Evolutionary conservation across 2,329 filamentous ascomycete species (phyloP).

Genomic region (Pseudogymnoascus sp.): DNA sequence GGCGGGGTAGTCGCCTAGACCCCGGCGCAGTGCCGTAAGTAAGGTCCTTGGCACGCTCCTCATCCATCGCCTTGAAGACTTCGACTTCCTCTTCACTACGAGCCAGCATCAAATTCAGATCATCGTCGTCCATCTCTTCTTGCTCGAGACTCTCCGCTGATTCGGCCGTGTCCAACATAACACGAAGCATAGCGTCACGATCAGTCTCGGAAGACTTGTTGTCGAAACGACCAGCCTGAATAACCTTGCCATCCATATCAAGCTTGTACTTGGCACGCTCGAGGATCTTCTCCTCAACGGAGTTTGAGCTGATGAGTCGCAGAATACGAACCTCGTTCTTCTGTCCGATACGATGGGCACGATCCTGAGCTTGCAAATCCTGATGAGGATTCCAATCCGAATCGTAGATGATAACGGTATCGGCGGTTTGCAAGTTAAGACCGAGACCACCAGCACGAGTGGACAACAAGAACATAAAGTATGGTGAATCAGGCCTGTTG

Average conservation of each 20-base stretch:
- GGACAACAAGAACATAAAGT: constrained; percentile 97
- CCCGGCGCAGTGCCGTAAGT: constrained; percentile 62
- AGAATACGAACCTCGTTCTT: constrained; percentile 99
- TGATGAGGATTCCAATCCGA: constrained; percentile 99
- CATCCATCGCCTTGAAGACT: constrained; percentile 77
- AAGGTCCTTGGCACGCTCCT: constrained; percentile 58
- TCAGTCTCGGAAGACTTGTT: constrained; percentile 99
- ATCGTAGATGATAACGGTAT: constrained; percentile 99
- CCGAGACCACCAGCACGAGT: constrained; percentile 97
- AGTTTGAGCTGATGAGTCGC: constrained; percentile 90
- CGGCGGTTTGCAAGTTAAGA: constrained; percentile 92
- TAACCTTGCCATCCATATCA: constrained; percentile 99
- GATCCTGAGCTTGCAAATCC: constrained; percentile 97
- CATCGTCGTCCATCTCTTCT: constrained; percentile 98
- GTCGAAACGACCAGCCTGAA: constrained; percentile 98
- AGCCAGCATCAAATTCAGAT: constrained; percentile 89
- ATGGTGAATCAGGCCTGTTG: constrained; percentile 83
- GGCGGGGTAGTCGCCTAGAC: constrained; percentile 62
- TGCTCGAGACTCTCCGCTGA: constrained; percentile 64
- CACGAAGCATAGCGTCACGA: constrained; percentile 91
- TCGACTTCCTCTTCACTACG: constrained; percentile 73
- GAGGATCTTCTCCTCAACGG: constrained; percentile 96
- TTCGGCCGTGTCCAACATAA: constrained; percentile 79
- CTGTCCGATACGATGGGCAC: constrained; percentile 98
- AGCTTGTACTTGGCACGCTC: constrained; percentile 96